These are phyloP conservation scores for Phytopythium chamaehyphon DNA, from an alignment of 352 stramenopile species.

Conservation along the genomic window DNA sequence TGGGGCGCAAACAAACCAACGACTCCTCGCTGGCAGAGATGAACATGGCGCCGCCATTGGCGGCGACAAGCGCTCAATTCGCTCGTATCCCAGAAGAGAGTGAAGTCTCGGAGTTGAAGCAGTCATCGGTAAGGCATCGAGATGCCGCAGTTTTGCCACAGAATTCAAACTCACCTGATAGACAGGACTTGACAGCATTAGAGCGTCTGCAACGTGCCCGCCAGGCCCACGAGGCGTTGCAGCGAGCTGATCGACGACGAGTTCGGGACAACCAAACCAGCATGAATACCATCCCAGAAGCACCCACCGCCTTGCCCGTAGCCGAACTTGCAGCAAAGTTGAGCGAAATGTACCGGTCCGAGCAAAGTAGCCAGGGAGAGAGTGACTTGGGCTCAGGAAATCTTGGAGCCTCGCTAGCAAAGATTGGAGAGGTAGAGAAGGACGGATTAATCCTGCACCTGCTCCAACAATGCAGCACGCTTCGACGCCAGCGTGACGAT, in stretches of 20 bases:
- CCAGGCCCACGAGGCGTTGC: slow-evolving; percentile 21
- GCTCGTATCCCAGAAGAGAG: neutral
- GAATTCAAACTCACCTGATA: neutral
- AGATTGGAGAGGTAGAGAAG: slow-evolving; percentile 54
- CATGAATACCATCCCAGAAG: neutral
- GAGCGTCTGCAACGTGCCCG: slow-evolving; percentile 29
- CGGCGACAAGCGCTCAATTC: neutral
- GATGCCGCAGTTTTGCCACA: neutral
- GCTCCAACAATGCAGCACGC: slow-evolving; percentile 30
- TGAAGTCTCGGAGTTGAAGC: neutral
- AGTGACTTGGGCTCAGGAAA: neutral
- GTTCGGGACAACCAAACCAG: slow-evolving; percentile 1
- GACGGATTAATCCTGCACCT: slow-evolving; percentile 48
- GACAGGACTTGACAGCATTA: slow-evolving; percentile 13
- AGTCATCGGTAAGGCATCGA: neutral
- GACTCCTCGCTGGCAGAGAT: neutral
- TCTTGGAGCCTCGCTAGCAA: slow-evolving; percentile 25
- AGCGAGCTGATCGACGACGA: neutral
- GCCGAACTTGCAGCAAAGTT: slow-evolving; percentile 24
- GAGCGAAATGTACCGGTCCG: slow-evolving; percentile 14
- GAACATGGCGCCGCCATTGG: no score
- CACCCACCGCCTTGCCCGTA: slow-evolving; percentile 6
- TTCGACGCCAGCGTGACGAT: slow-evolving; percentile 40
- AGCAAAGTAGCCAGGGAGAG: slow-evolving; percentile 6
- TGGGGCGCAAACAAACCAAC: neutral